Percentiles rank a stretch among this genome's conserved stretches.
Conservation (phyloP, 2,329 filamentous ascomycete species). For the Byssoonygena ceratinophila region DNA sequence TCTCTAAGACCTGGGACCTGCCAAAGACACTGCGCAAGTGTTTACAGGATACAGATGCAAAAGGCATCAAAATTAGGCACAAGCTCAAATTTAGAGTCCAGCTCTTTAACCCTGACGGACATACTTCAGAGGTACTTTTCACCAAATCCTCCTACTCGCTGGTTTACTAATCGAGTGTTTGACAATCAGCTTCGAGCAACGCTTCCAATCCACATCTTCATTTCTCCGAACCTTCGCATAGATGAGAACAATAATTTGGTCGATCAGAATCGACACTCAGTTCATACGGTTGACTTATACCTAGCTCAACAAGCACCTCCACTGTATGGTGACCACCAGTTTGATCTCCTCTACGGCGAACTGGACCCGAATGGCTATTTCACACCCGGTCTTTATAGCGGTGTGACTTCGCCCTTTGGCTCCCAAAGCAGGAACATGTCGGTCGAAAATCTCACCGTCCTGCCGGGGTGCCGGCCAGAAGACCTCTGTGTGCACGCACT, state of each 20-base stretch:
- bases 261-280: conserved; percentile 45
- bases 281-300: conserved; percentile 43
- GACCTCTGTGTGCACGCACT: conserved; percentile 54
- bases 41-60: conserved; percentile 77
- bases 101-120: conserved; percentile 87
- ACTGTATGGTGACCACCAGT: conserved; percentile 76
- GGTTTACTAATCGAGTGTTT: conserved; percentile 13
- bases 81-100: conserved; percentile 87
- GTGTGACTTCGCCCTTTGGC: conserved; percentile 69
- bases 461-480: conserved; percentile 42
- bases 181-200: conserved; percentile 63
- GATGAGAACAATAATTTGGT: conserved; percentile 77
- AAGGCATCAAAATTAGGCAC: conserved; percentile 84
- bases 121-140: conserved; percentile 65
- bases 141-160: neutral
- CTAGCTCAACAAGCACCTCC: conserved; percentile 67
- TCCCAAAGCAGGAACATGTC: conserved; percentile 64
- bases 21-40: conserved; percentile 74
- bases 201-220: conserved; percentile 83
- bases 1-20: conserved; percentile 52
- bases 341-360: conserved; percentile 84
- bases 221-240: conserved; percentile 83
- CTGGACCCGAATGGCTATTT: conserved; percentile 73
- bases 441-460: conserved; percentile 62
- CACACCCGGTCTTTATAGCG: conserved; percentile 56